Conservation (phyloP, 2,329 filamentous ascomycete species). For the Blastomyces parvus region DNA sequence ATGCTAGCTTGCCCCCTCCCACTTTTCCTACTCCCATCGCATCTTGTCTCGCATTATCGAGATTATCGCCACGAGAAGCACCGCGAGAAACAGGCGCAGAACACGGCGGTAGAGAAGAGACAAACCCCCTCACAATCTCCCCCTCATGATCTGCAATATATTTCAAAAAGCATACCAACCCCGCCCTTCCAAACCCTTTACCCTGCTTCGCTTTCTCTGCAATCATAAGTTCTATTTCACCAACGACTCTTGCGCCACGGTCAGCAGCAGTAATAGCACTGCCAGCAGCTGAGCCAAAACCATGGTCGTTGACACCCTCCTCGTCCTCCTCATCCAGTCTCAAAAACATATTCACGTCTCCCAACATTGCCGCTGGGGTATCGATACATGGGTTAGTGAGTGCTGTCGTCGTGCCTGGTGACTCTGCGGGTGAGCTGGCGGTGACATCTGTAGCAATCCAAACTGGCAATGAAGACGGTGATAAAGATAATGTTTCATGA, state of each 20-base stretch:
- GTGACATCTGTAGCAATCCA: neutral
- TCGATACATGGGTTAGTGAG: conserved; percentile 44
- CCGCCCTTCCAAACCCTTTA: conserved; percentile 55
- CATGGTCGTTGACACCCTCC: conserved; percentile 22
- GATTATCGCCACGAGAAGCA: neutral
- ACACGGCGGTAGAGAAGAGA: conserved; percentile 3
- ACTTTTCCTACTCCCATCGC: conserved; percentile 12
- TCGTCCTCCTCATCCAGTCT: conserved; percentile 48
- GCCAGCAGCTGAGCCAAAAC: conserved; percentile 19
- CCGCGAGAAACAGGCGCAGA: neutral
- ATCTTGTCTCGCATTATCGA: neutral
- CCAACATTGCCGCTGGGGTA: conserved; percentile 50
- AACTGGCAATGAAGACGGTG: neutral
- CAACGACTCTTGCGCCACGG: conserved; percentile 36
- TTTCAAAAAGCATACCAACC: conserved; percentile 57
- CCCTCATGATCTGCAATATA: conserved; percentile 53
- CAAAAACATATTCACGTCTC: conserved; percentile 76
- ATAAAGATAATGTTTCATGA: conserved; percentile 5
- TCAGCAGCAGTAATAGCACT: too few species aligned
- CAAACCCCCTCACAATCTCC: conserved; percentile 51
- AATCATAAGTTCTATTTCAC: conserved; percentile 83
- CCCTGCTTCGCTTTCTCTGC: conserved; percentile 50
- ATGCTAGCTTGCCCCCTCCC: conserved; percentile 22
- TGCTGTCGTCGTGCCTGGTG: neutral
- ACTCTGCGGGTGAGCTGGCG: neutral